These are phyloP conservation scores for Xylariomycetidae sp. DNA, from an alignment of 2,329 filamentous ascomycete genomes.

Conservation along the genomic window DNA sequence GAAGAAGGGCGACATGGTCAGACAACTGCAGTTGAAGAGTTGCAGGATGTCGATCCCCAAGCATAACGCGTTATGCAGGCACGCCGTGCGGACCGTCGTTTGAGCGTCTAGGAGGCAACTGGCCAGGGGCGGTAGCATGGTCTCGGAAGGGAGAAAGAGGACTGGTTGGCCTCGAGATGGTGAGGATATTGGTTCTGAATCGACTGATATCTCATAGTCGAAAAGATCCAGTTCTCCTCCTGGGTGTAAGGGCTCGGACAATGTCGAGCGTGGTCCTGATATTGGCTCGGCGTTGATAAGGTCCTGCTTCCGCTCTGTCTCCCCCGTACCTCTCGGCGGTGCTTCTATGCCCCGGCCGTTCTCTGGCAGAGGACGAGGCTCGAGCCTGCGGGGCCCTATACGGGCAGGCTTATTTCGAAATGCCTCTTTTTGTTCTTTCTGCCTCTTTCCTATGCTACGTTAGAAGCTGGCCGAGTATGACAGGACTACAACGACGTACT, in stretches of 20 bases:
- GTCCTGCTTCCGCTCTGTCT: too few species aligned
- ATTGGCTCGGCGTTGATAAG: too few species aligned
- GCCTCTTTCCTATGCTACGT: conserved; percentile 9
- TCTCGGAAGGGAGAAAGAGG: neutral
- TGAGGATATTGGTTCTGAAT: too few species aligned
- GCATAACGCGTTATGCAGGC: conserved; percentile 19
- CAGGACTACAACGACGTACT: conserved; percentile 19
- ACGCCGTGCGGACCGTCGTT: conserved; percentile 17
- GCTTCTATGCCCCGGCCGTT: too few species aligned
- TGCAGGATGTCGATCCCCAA: conserved; percentile 20
- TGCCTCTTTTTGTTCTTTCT: conserved; percentile 12
- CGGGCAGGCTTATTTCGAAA: conserved; percentile 1
- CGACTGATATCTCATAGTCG: too few species aligned
- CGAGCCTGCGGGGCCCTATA: conserved; percentile 2
- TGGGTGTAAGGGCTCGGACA: too few species aligned
- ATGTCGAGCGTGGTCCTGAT: too few species aligned
- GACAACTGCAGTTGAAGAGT: conserved; percentile 13
- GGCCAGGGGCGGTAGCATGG: neutral
- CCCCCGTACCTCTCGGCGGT: too few species aligned
- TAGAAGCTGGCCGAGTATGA: conserved; percentile 1
- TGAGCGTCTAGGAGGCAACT: conserved; percentile 12
- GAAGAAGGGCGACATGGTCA: conserved; percentile 30
- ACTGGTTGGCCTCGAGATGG: neutral
- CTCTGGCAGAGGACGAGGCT: conserved; percentile 6
- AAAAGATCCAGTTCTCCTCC: too few species aligned